Evolutionary conservation across 176 grass and related monocot genomes (phyloP).

Genomic region (Carex littledalei): DNA sequence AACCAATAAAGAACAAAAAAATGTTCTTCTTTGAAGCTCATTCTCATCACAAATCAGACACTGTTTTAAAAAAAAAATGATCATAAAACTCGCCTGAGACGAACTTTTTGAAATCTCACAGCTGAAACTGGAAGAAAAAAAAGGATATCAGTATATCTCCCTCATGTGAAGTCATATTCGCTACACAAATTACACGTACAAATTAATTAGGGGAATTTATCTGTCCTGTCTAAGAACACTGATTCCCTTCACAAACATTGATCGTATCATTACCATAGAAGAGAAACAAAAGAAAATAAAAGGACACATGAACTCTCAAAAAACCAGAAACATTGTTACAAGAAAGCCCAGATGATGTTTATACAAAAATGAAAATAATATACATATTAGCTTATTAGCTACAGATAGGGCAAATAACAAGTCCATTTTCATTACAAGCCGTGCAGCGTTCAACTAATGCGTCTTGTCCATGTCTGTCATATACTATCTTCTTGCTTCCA

Average conservation of each 20-base stretch:
- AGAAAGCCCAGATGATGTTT: background rate
- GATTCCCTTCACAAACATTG: background rate
- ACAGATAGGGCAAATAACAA: constrained; percentile 52
- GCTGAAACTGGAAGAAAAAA: background rate
- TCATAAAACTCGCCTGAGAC: background rate
- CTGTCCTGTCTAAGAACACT: background rate
- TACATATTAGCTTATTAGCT: background rate
- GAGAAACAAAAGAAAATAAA: background rate
- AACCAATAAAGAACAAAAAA: background rate
- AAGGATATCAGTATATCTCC: background rate
- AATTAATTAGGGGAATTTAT: background rate
- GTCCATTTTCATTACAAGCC: constrained; percentile 73
- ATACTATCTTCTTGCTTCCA: constrained; percentile 46
- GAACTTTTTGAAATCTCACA: background rate
- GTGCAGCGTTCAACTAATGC: constrained; percentile 32
- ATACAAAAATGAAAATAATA: constrained; percentile 3
- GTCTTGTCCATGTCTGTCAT: constrained; percentile 28
- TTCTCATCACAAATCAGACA: background rate
- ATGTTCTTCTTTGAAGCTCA: background rate
- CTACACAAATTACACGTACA: background rate
- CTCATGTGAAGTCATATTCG: background rate
- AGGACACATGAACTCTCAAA: background rate
- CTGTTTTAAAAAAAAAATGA: background rate
- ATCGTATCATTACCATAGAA: background rate
- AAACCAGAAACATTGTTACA: background rate